A percentile compares a stretch with the other conserved stretches of the same genome.
These are phyloP conservation scores for Pseudogymnoascus verrucosus DNA, from an alignment of 2,329 filamentous ascomycete genomes.

Conservation along the genomic window DNA sequence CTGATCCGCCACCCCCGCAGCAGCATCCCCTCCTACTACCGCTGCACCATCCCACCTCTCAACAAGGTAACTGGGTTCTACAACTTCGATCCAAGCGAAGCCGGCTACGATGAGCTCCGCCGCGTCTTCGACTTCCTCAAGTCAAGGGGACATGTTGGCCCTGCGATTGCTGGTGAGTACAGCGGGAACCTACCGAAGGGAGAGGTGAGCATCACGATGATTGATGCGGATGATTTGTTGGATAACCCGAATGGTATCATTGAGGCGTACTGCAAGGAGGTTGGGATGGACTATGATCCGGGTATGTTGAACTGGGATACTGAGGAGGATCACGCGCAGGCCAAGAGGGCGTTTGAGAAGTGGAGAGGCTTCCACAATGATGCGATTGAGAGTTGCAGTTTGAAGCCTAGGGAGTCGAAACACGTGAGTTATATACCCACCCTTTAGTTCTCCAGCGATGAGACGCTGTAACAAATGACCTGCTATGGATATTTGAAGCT, in stretches of 20 bases:
- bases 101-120: conserved; percentile 83
- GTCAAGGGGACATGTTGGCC: conserved; percentile 60
- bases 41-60: conserved; percentile 85
- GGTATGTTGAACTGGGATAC: conserved; percentile 82
- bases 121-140: conserved; percentile 80
- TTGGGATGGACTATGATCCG: conserved; percentile 66
- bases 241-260: conserved; percentile 74
- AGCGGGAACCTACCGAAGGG: conserved; percentile 21
- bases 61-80: conserved; percentile 75
- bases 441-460: not conserved
- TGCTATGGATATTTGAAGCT: not conserved
- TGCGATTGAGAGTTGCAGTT: conserved; percentile 70
- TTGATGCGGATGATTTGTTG: conserved; percentile 91
- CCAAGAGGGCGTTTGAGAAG: conserved; percentile 77
- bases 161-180: conserved; percentile 45
- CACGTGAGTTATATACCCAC: conserved; percentile 38
- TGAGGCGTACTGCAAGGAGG: conserved; percentile 70
- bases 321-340: conserved; percentile 60
- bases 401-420: conserved; percentile 61
- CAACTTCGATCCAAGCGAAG: conserved; percentile 79
- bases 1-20: conserved; percentile 91
- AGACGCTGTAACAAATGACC: conserved; percentile 4
- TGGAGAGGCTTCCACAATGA: conserved; percentile 97
- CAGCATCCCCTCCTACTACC: conserved; percentile 88
- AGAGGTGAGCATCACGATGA: conserved; percentile 64